These are phyloP conservation scores for Pestalotiopsis fici DNA, from an alignment of 2,329 filamentous ascomycete genomes.

Conservation along the genomic window DNA sequence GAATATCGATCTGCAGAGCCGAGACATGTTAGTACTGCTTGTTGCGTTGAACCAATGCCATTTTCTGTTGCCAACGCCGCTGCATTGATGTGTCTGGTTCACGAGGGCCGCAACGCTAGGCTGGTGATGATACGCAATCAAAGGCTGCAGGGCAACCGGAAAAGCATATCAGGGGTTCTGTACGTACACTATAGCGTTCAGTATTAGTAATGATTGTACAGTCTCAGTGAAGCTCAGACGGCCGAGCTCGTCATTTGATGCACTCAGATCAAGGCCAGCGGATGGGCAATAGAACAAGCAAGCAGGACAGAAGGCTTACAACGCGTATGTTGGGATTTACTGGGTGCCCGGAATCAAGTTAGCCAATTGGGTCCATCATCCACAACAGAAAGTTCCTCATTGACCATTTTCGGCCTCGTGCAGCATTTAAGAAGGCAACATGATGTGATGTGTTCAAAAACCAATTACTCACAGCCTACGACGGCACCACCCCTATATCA, in stretches of 20 bases:
- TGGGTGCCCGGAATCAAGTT: background rate
- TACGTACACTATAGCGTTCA: background rate
- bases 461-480: background rate
- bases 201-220: background rate
- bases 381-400: background rate
- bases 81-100: background rate
- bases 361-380: background rate
- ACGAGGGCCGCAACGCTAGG: background rate
- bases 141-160: background rate
- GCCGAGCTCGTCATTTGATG: no score
- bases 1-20: slow-evolving; percentile 27
- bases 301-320: background rate
- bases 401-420: background rate
- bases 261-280: no score
- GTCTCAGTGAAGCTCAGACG: no score
- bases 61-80: background rate
- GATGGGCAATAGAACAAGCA: background rate
- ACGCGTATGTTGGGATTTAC: background rate
- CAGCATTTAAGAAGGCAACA: background rate
- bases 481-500: slow-evolving; percentile 1
- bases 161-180: background rate
- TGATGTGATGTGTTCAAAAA: slow-evolving; percentile 55
- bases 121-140: background rate
- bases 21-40: background rate
- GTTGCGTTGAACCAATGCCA: background rate